These are phyloP conservation scores for Peterozyma xylosa DNA, from an alignment of 805 yeast genomes.

Conservation along the genomic window DNA sequence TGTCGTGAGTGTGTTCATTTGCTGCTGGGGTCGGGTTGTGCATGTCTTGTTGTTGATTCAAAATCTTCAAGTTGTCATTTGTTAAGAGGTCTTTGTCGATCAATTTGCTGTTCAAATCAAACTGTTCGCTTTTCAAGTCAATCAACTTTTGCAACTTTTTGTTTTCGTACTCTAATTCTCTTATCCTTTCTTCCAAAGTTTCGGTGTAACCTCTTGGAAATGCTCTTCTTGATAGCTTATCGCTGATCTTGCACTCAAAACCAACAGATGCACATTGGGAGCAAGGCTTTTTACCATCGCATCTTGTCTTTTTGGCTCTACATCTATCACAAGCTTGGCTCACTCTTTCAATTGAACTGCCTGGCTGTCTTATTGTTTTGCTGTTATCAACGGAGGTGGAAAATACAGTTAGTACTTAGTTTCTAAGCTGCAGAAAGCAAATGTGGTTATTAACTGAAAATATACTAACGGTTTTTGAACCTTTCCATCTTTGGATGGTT, in stretches of 20 bases:
- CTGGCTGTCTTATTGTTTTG: conserved; percentile 63
- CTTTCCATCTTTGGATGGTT: too few species aligned
- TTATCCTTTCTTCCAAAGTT: conserved; percentile 77
- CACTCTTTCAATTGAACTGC: conserved; percentile 57
- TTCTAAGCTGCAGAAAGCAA: too few species aligned
- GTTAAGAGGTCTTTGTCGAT: conserved; percentile 7
- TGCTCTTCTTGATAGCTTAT: conserved; percentile 76
- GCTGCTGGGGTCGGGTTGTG: conserved; percentile 16
- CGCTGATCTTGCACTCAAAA: conserved; percentile 82
- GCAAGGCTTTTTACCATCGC: conserved; percentile 76
- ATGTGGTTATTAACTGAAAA: too few species aligned
- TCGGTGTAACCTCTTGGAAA: conserved; percentile 93
- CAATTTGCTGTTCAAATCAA: conserved; percentile 31
- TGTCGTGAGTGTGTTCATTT: conserved; percentile 20
- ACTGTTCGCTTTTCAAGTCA: conserved; percentile 57
- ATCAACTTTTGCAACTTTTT: conserved; percentile 56
- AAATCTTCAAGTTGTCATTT: not conserved
- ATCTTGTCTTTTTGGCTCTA: conserved; percentile 68
- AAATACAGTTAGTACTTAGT: too few species aligned
- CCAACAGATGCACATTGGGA: conserved; percentile 81
- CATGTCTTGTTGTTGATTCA: not conserved
- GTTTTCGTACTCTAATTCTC: conserved; percentile 80
- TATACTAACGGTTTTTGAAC: too few species aligned
- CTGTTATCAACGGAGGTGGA: conserved; percentile 7
- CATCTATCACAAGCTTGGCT: conserved; percentile 94